phyloP scores from a whole-genome alignment of 1,284 basidiomycete genomes.

The Rhodotorula sp. region DNA sequence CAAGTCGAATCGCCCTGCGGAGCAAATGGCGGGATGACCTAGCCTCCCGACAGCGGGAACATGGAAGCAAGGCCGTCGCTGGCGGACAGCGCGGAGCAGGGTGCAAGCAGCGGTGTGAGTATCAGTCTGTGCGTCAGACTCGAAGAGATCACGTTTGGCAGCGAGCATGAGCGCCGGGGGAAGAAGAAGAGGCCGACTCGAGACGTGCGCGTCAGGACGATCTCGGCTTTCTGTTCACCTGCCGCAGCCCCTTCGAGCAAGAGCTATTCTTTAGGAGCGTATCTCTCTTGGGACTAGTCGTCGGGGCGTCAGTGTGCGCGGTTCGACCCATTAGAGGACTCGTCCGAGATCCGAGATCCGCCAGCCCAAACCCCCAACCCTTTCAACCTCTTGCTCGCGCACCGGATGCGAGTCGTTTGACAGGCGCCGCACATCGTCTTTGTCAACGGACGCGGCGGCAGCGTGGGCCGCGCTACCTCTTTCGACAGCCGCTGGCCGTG shows the following conservation, averaged over 20 bases:
- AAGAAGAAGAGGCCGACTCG: neutral
- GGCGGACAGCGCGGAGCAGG: too few relatives aligned
- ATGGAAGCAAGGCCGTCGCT: too few relatives aligned
- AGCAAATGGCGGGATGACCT: too few relatives aligned
- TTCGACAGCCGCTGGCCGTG: neutral
- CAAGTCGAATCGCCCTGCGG: too few relatives aligned
- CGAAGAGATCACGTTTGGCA: neutral
- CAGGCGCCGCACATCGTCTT: neutral
- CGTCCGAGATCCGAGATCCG: too few relatives aligned
- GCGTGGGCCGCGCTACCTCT: neutral
- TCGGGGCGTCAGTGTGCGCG: too few relatives aligned
- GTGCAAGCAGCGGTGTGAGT: neutral
- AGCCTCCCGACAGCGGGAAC: too few relatives aligned
- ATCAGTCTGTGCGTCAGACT: neutral
- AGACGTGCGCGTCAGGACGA: neutral
- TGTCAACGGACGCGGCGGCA: neutral
- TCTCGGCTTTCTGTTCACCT: too few relatives aligned
- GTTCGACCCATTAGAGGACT: too few relatives aligned
- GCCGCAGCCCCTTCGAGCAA: too few relatives aligned
- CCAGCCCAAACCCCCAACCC: neutral
- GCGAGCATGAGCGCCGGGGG: neutral
- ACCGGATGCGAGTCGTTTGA: neutral
- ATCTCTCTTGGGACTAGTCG: too few relatives aligned
- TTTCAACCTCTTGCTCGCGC: neutral
- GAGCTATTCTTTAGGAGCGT: too few relatives aligned